These are phyloP conservation scores for Annulohypoxylon nitens DNA, from an alignment of 495 filamentous ascomycete genomes.

Conservation along the genomic window DNA sequence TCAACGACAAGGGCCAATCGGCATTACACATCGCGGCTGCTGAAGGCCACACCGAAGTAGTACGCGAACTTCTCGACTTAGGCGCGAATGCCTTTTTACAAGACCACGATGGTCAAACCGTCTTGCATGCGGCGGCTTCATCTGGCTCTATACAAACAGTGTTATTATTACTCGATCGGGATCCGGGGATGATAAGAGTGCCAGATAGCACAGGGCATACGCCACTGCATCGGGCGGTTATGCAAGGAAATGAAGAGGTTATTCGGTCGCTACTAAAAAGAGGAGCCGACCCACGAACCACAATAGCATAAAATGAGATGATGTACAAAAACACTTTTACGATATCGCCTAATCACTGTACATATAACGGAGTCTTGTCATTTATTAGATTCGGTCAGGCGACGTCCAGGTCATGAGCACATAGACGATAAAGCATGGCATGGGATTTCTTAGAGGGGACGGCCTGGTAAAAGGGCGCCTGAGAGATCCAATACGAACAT, in stretches of 20 bases:
- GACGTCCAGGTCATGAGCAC: neutral
- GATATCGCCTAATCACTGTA: slow-evolving; percentile 12
- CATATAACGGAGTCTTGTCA: neutral
- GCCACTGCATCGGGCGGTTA: slow-evolving; percentile 18
- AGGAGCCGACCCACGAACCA: slow-evolving; percentile 12
- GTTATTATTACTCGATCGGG: neutral
- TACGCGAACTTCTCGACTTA: slow-evolving; percentile 20
- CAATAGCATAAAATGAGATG: slow-evolving; percentile 11
- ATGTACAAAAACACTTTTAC: neutral
- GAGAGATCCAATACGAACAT: neutral
- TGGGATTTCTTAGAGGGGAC: neutral
- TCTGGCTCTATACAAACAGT: slow-evolving; percentile 10
- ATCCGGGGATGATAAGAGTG: slow-evolving; percentile 15
- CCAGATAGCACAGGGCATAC: slow-evolving; percentile 15
- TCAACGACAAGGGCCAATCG: slow-evolving; percentile 18
- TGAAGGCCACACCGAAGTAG: slow-evolving; percentile 14
- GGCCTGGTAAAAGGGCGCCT: slow-evolving; percentile 11
- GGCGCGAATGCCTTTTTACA: slow-evolving; percentile 21
- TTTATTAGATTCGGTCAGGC: neutral
- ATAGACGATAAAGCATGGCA: slow-evolving; percentile 8
- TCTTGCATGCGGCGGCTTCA: slow-evolving; percentile 17
- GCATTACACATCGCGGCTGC: slow-evolving; percentile 21
- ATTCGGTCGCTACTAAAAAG: slow-evolving; percentile 20
- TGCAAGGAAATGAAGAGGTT: slow-evolving; percentile 17
- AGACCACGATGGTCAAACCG: slow-evolving; percentile 5